Evolutionary conservation across 768 basidiomycete genomes (phyloP).

Genomic region (Scleroderma citrinum): DNA sequence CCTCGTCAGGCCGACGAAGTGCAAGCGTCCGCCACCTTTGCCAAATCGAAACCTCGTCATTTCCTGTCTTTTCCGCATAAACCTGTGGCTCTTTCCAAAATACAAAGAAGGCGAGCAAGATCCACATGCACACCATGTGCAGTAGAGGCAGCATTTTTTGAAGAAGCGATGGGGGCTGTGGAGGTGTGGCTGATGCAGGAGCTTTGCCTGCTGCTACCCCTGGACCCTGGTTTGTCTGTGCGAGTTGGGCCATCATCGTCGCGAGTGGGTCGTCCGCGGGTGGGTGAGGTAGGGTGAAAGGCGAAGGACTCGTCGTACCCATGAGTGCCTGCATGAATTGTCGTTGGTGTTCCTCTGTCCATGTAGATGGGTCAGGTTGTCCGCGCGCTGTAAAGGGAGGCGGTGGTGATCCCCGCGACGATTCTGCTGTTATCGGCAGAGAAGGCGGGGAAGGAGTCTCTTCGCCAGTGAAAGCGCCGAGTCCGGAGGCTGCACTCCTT

Average conservation of each 20-base stretch:
- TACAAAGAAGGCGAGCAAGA: slow-evolving; percentile 61
- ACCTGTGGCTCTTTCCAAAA: slow-evolving; percentile 56
- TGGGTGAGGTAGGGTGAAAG: slow-evolving; percentile 12
- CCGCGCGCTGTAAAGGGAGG: slow-evolving; percentile 16
- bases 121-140: slow-evolving; percentile 61
- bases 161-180: slow-evolving; percentile 37
- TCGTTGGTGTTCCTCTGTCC: slow-evolving; percentile 64
- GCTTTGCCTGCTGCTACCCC: slow-evolving; percentile 23
- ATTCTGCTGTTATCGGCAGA: slow-evolving; percentile 10
- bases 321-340: slow-evolving; percentile 66
- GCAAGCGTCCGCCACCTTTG: slow-evolving; percentile 58
- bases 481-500: slow-evolving; percentile 11
- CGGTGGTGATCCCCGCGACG: slow-evolving; percentile 21
- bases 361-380: slow-evolving; percentile 50
- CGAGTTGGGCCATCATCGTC: slow-evolving; percentile 33
- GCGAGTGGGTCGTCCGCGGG: slow-evolving; percentile 41
- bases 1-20: slow-evolving; percentile 29
- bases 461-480: slow-evolving; percentile 33
- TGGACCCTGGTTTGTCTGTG: too few species aligned
- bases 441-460: slow-evolving; percentile 25
- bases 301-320: slow-evolving; percentile 28
- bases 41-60: slow-evolving; percentile 38
- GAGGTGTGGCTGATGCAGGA: slow-evolving; percentile 14
- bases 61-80: slow-evolving; percentile 34
- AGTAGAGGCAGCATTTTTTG: slow-evolving; percentile 62